These are phyloP conservation scores for Vitis hybrid DNA, from an alignment of 177 flowering plant genomes.

Conservation along the genomic window DNA sequence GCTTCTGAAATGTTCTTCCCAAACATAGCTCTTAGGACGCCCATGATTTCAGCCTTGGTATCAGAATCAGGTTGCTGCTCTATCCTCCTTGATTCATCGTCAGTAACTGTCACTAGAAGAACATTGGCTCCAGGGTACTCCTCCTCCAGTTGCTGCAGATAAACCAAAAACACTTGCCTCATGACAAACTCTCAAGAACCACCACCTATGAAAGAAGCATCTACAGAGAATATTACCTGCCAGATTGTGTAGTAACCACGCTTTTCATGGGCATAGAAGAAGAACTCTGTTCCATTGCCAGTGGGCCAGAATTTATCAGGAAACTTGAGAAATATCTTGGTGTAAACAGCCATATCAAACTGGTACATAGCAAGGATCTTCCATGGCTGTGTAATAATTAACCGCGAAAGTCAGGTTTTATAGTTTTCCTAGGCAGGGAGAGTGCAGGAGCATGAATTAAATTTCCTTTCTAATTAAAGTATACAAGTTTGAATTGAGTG, in stretches of 20 bases:
- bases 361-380: slow-evolving; percentile 37
- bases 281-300: slow-evolving; percentile 41
- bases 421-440: background rate
- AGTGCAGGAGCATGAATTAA: no score
- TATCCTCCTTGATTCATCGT: slow-evolving; percentile 45
- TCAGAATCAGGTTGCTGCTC: slow-evolving; percentile 44
- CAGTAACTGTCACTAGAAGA: slow-evolving; percentile 42
- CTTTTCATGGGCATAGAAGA: slow-evolving; percentile 43
- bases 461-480: no score
- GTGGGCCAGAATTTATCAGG: slow-evolving; percentile 47
- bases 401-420: background rate
- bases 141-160: slow-evolving; percentile 37
- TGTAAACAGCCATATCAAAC: slow-evolving; percentile 39
- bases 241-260: slow-evolving; percentile 52
- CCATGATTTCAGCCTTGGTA: slow-evolving; percentile 44
- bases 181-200: background rate
- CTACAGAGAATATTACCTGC: slow-evolving; percentile 35
- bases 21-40: slow-evolving; percentile 43
- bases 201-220: background rate
- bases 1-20: slow-evolving; percentile 45
- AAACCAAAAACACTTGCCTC: background rate
- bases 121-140: slow-evolving; percentile 41
- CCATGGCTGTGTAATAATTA: slow-evolving; percentile 24
- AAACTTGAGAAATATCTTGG: slow-evolving; percentile 51
- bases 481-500: background rate